Base-by-base conservation (phyloP, 805 yeast species). In the Zygotorulaspora chibaensis region DNA sequence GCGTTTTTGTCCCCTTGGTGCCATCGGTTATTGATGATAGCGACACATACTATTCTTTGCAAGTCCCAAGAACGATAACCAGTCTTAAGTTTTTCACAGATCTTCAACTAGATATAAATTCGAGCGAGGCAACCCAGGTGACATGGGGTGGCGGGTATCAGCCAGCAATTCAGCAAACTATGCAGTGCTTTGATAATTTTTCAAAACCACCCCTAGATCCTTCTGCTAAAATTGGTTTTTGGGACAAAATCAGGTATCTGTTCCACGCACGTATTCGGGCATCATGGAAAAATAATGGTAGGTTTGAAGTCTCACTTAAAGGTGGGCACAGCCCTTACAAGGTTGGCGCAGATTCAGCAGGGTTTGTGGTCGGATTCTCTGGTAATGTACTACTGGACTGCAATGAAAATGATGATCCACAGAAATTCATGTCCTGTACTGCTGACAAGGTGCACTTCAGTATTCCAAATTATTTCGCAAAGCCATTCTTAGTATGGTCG, bases 131-230 rank as follows among this genome's bases (percentile, higher is more conserved):
- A 0, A 79, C 90, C 0, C 69, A 84, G 26, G 78, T 87, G 30
- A 77, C 85, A 0, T 89, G 96, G 95, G 93, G 95, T 29, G 81
- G 81, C 27, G 84, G 91, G 0, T 83, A 84, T 54, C 87, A 84
- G 54, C 89, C 95, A 13, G 90, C 89, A 1, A 76, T 90, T 26
- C 88, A 87, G 53, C 90, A 87, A 53, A 73, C 83, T 1, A 84
- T 86, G 81, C 68, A 80, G 45, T 83, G 79, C 45, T 75, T 90
- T 48, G 96, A 89, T 56, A 81, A 83, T 37, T 87, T 90, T 59
- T 81, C 95, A 1, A 90, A 91, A 62, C 95, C 96, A 0, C 96
- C 95, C 0, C 67, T 85, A 12, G 98, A 90, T 62, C 90, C 90
- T 0, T 87, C 96, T 1, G 76, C 79, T 3, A 84, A 84, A 54